Conservation (phyloP, 2,329 filamentous ascomycete genomes). For the Spiromastix sp. region DNA sequence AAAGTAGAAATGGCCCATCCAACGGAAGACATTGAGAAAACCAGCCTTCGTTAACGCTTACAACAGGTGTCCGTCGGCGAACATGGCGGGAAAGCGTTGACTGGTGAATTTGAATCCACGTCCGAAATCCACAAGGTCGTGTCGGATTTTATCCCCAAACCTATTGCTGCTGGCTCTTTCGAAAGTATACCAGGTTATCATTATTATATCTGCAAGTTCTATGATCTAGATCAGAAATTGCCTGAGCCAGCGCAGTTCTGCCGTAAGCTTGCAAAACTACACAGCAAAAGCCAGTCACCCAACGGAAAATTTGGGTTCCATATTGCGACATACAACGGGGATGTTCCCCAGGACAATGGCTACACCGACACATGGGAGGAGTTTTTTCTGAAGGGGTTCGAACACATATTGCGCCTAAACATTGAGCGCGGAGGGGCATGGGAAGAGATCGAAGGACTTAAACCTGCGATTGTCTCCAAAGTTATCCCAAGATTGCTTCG, state of each 20-base stretch:
- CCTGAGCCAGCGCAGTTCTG: conserved; percentile 18
- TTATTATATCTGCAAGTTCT: conserved; percentile 23
- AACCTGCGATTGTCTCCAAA: conserved; percentile 12
- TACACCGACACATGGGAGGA: conserved; percentile 26
- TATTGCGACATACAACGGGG: conserved; percentile 22
- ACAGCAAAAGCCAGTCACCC: conserved; percentile 15
- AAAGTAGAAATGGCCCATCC: conserved; percentile 11
- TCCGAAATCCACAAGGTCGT: conserved; percentile 16
- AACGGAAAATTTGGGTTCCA: conserved; percentile 29
- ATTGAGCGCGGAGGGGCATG: conserved; percentile 8
- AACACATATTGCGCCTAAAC: conserved; percentile 8
- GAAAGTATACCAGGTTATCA: conserved; percentile 12
- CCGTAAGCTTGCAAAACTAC: conserved; percentile 16
- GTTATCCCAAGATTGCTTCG: conserved; percentile 26
- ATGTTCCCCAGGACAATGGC: conserved; percentile 14
- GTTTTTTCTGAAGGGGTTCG: conserved; percentile 11
- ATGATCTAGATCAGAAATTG: conserved; percentile 15
- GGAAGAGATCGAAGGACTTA: conserved; percentile 9
- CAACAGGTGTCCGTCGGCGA: conserved; percentile 5
- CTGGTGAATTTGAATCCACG: conserved; percentile 23
- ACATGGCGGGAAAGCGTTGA: conserved; percentile 9
- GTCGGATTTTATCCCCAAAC: conserved; percentile 18
- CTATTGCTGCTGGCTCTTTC: conserved; percentile 17
- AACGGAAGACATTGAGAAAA: neutral
- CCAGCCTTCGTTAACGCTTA: neutral